Evolutionary conservation across 768 basidiomycete species (phyloP).

Genomic region (Serendipita sp.): DNA sequence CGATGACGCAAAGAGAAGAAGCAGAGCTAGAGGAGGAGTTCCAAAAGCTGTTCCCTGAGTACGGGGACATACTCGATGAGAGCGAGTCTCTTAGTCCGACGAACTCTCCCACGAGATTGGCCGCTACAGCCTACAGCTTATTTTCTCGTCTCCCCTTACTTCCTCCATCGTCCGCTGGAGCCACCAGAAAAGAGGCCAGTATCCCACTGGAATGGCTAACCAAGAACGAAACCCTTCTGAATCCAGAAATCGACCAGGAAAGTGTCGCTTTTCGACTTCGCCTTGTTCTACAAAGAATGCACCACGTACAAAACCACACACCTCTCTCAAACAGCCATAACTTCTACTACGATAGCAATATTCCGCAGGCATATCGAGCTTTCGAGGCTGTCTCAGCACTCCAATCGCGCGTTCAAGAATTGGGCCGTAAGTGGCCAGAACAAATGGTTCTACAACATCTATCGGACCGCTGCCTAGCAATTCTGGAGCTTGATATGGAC

Average conservation of each 20-base stretch:
- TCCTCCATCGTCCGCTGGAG: not conserved
- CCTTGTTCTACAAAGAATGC: conserved; percentile 6
- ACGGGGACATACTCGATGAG: conserved; percentile 32
- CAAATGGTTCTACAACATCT: conserved; percentile 94
- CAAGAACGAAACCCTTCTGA: not conserved
- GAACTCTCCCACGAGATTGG: not conserved
- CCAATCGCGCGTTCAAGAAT: conserved; percentile 31
- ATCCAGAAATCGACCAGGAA: conserved; percentile 1
- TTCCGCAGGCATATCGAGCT: conserved; percentile 51
- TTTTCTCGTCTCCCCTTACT: not conserved
- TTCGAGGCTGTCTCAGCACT: conserved; percentile 36
- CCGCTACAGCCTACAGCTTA: not conserved
- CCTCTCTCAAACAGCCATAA: conserved; percentile 31
- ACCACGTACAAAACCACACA: conserved; percentile 22
- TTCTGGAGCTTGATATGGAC: conserved; percentile 43
- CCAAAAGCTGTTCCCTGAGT: conserved; percentile 69
- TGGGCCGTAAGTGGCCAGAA: conserved; percentile 82
- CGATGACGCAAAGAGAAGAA: conserved; percentile 43
- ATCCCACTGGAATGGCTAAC: not conserved
- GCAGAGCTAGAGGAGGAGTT: conserved; percentile 76
- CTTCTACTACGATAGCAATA: conserved; percentile 72
- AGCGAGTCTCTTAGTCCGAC: not conserved
- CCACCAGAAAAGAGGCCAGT: not conserved
- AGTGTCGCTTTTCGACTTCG: conserved; percentile 7
- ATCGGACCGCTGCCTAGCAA: conserved; percentile 45